Conservation (phyloP, 2,329 filamentous ascomycete genomes). For the Cladorrhinum sp. region DNA sequence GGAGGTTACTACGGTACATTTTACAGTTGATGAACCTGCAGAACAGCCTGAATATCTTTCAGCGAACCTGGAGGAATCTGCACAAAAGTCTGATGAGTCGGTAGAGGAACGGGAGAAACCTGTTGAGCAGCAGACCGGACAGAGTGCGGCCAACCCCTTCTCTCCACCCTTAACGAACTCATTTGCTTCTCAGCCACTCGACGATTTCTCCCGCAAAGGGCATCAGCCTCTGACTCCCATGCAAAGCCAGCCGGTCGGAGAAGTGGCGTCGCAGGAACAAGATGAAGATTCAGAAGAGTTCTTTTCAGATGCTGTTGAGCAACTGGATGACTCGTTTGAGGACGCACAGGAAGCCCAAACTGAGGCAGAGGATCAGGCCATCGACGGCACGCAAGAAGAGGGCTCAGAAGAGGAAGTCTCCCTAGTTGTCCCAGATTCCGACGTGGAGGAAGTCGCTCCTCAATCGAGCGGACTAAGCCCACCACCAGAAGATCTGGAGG, state of each 20-base stretch:
- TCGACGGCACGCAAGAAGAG: neutral
- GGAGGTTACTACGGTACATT: neutral
- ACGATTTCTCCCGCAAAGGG: neutral
- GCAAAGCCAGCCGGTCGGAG: slow-evolving; percentile 11
- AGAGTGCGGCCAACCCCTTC: neutral
- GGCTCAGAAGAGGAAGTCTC: neutral
- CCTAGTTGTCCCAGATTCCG: neutral
- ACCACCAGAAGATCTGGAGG: neutral
- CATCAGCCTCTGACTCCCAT: slow-evolving; percentile 12
- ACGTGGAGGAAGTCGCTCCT: neutral
- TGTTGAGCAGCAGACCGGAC: neutral
- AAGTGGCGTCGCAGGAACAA: neutral
- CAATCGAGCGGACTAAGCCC: neutral
- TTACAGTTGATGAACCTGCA: neutral
- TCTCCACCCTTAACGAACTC: neutral
- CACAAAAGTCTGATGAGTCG: neutral
- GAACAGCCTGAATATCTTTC: neutral
- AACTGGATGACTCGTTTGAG: neutral
- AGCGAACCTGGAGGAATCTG: neutral
- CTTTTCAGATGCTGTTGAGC: neutral
- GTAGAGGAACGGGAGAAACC: neutral
- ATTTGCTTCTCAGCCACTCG: slow-evolving; percentile 1
- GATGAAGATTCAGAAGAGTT: neutral
- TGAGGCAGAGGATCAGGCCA: neutral
- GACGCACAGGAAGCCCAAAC: neutral